Base-by-base conservation (phyloP, 2,329 filamentous ascomycete genomes). In the Pseudogymnoascus sp. region DNA sequence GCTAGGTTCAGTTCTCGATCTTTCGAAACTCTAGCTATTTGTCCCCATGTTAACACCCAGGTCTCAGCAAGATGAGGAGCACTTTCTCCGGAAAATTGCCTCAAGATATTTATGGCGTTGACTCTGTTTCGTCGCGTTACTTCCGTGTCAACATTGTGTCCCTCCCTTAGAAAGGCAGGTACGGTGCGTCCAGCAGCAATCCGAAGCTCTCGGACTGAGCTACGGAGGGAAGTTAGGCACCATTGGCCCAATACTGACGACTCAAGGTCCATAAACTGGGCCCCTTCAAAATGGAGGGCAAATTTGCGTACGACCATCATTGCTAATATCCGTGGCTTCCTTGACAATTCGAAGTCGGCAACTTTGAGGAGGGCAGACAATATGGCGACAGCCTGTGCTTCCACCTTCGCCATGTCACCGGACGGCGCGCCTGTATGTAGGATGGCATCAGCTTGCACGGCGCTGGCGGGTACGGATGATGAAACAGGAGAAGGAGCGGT, bases 1-100 rank as follows among this genome's bases (percentile, higher is more conserved):
- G 94, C 88, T 60, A 97, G 83, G 68, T 94, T 94, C 62, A 96
- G 83, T 71, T 96, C 91, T 65, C 93, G 86, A 65, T 94, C 90
- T 13, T 85, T 83, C 48, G 90, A 88, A 8, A 88, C 81, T 63
- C 85, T 87, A 61, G 13, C 93, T 58, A 96, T 80, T 70, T 91
- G 88, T n/a, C 89, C 89, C 84, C 93, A 92, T 12, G 90, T 89
- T 75, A 94, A 79, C 63, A 97, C 88, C 66, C 90, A 87, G 15
- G 91, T 92, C 74, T 97, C 93, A 59, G 92, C 87, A 48, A 92
- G 77, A 64, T 85, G 81, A 4, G 86, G 75, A 6, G 84, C 79
- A 61, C 86, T 83, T 63, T 86, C 87, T 55, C 90, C 87, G 0
- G 89, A 90, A 9, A 95, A 79, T 3, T 80, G 83, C 65, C 86